phyloP scores from a whole-genome alignment of 2,329 filamentous ascomycete species.

The Nigrospora oryzae region DNA sequence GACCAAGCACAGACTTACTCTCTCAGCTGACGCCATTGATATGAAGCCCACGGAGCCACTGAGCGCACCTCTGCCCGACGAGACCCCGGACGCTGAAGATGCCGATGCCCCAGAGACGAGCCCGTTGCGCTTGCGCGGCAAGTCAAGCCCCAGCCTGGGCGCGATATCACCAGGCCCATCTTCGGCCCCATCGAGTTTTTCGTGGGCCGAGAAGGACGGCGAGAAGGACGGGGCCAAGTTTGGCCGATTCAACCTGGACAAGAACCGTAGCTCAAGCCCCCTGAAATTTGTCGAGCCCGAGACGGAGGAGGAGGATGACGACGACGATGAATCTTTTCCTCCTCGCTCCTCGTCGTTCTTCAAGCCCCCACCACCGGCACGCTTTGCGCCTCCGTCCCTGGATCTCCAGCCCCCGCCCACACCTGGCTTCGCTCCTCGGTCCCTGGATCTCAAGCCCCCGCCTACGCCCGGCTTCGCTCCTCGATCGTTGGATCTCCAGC shows the following conservation, averaged over 20 bases:
- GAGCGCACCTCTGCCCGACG: constrained; percentile 51
- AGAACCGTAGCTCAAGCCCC: constrained; percentile 21
- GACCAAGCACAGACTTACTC: constrained; percentile 50
- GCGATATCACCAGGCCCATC: constrained; percentile 54
- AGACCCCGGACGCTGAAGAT: constrained; percentile 36
- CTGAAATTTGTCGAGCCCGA: constrained; percentile 26
- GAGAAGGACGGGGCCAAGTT: constrained; percentile 28
- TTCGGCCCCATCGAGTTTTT: constrained; percentile 56
- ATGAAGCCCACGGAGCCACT: constrained; percentile 45
- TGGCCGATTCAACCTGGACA: constrained; percentile 29
- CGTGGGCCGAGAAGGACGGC: constrained; percentile 46
- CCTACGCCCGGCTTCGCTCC: neutral
- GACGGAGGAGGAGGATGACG: constrained; percentile 4
- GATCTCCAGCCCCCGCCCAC: constrained; percentile 7
- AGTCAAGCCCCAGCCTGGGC: constrained; percentile 42
- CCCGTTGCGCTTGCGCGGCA: constrained; percentile 38
- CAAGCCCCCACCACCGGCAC: constrained; percentile 15
- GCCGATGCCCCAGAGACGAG: constrained; percentile 31
- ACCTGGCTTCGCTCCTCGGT: constrained; percentile 27
- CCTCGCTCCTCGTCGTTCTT: constrained; percentile 19
- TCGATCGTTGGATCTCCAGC: constrained; percentile 8
- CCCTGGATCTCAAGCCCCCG: constrained; percentile 6
- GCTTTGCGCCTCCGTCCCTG: constrained; percentile 14
- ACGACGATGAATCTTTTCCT: constrained; percentile 7
- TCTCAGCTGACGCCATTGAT: constrained; percentile 51